Conservation (phyloP, 1,284 basidiomycete species). For the Hymenochaete sp. region DNA sequence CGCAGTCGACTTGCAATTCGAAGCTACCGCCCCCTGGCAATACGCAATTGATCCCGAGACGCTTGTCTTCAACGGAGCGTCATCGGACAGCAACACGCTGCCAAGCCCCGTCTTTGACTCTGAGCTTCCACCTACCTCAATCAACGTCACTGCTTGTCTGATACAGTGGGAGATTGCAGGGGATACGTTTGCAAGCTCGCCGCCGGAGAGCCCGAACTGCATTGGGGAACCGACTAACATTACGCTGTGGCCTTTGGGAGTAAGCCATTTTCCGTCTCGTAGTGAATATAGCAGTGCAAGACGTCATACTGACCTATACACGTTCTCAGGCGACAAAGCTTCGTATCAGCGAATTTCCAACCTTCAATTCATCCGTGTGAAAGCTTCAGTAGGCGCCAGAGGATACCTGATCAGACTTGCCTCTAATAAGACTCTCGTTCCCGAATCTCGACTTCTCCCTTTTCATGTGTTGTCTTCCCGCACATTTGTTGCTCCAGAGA, state of each 20-base stretch:
- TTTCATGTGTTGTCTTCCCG: too few species aligned
- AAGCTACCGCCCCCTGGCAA: constrained; percentile 41
- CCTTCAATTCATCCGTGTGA: neutral
- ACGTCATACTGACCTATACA: neutral
- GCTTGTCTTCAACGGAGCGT: constrained; percentile 36
- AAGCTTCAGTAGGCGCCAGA: too few species aligned
- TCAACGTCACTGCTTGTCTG: constrained; percentile 42
- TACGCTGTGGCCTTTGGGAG: constrained; percentile 44
- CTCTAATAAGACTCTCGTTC: too few species aligned
- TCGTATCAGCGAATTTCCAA: constrained; percentile 9
- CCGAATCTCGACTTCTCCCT: too few species aligned
- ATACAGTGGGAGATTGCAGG: constrained; percentile 43
- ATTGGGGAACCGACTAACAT: constrained; percentile 36
- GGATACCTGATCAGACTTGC: too few species aligned
- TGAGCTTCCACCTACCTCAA: constrained; percentile 41
- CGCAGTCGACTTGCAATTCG: constrained; percentile 46
- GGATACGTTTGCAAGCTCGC: constrained; percentile 40
- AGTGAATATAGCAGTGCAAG: neutral
- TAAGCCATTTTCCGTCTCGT: constrained; percentile 27
- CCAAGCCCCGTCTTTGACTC: constrained; percentile 50
- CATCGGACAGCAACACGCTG: constrained; percentile 32
- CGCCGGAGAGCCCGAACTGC: constrained; percentile 40
- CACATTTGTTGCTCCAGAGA: too few species aligned
- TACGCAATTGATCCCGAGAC: constrained; percentile 49
- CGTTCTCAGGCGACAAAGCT: constrained; percentile 7